phyloP scores from a whole-genome alignment of 2,329 filamentous ascomycete genomes.

The Didymella lethalis region DNA sequence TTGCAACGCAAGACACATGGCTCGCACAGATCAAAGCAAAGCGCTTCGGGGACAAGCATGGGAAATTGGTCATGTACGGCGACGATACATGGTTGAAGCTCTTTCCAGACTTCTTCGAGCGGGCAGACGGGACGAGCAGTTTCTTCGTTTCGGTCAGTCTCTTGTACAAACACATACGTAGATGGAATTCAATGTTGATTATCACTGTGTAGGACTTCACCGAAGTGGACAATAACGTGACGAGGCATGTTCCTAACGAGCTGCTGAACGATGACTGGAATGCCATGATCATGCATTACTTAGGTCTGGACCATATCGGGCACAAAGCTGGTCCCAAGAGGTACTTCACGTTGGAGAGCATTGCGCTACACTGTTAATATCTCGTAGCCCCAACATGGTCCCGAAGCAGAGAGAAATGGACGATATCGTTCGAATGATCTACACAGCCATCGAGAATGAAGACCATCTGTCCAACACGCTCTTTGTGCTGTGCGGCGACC shows the following conservation, averaged over 20 bases:
- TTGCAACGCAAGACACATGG: constrained; percentile 93
- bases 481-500: constrained; percentile 88
- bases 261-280: constrained; percentile 84
- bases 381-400: constrained; percentile 79
- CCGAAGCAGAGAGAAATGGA: constrained; percentile 97
- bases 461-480: constrained; percentile 78
- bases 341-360: constrained; percentile 51
- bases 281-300: constrained; percentile 91
- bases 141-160: constrained; percentile 92
- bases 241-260: constrained; percentile 82
- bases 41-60: constrained; percentile 48
- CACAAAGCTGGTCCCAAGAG: constrained; percentile 92
- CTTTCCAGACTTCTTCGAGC: constrained; percentile 87
- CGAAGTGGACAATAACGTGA: constrained; percentile 97
- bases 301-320: constrained; percentile 95
- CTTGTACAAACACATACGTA: constrained; percentile 39
- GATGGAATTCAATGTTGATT: constrained; percentile 44
- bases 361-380: constrained; percentile 21
- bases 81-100: constrained; percentile 99
- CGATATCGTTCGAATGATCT: constrained; percentile 77
- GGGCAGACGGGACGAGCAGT: constrained; percentile 91
- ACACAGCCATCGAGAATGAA: constrained; percentile 74
- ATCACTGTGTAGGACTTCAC: constrained; percentile 78
- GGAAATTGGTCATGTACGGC: constrained; percentile 91
- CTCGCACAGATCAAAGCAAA: constrained; percentile 84